phyloP scores from a whole-genome alignment of 2,329 filamentous ascomycete genomes.

The Monilinia laxa region DNA sequence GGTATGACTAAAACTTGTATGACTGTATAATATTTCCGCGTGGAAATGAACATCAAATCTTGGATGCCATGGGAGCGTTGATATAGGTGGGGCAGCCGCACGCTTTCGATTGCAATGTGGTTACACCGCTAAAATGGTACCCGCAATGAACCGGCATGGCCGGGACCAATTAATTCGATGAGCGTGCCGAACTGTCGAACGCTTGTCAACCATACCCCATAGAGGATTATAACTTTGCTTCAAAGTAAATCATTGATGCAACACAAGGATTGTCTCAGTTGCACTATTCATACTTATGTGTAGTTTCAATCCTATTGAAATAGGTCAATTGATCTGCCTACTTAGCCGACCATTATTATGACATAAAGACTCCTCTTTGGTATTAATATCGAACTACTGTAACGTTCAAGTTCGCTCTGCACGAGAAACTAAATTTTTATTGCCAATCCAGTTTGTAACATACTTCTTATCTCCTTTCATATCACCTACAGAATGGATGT shows the following conservation, averaged over 20 bases:
- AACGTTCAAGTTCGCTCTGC: neutral
- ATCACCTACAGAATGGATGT: constrained; percentile 16
- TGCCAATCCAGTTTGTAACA: neutral
- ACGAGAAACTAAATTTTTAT: neutral
- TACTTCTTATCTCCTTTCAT: neutral
- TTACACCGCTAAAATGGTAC: neutral
- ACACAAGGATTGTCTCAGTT: neutral
- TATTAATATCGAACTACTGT: neutral
- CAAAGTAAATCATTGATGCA: too few relatives aligned
- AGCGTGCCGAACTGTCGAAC: neutral
- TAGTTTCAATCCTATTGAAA: neutral
- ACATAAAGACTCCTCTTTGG: neutral
- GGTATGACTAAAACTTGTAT: constrained; percentile 2
- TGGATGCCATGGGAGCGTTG: neutral
- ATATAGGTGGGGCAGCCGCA: neutral
- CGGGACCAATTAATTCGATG: too few relatives aligned
- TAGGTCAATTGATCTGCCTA: neutral
- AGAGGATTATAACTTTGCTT: neutral
- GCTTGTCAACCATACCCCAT: neutral
- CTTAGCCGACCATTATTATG: neutral
- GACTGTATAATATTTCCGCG: neutral
- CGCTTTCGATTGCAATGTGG: neutral
- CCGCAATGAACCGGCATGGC: neutral
- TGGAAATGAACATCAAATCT: neutral
- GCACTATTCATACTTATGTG: neutral